Evolutionary conservation across 2,329 filamentous ascomycete species (phyloP), one percentile per base, ranked within the genome.

Genomic region (Mariannaea elegans): DNA sequence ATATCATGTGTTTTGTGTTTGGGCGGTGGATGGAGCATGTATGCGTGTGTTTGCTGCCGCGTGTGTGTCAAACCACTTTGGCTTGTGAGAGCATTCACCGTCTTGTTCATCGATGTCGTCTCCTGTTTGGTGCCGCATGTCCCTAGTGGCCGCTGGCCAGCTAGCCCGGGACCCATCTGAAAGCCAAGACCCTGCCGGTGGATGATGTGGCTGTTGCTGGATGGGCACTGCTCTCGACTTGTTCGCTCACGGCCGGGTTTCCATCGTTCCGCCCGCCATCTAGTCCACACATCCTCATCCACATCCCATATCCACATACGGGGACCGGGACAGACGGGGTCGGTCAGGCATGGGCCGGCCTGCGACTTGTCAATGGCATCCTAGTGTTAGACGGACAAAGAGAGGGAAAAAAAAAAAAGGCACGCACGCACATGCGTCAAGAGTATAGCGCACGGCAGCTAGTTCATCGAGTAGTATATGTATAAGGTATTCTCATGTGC

Each of bases 121-220:
- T 21, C 19, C 27, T 50, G 36, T 31, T 51, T 34, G 31, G 31
- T 29, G 41, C 32, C 31, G 51, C 47, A 38, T 31, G 29, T 19
- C 45, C 34, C 32, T 36, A 36, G 32, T 36, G 32, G 32, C 32
- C 32, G 12, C 32, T n/a, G 32, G 32, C 32, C 32, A 36, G 32
- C 32, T 36, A 13, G 32, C 32, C 32, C 10, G 13, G 32, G 32
- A 36, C 32, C 32, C 32, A 36, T 36, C 13, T 9, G 5, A n/a
- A 19, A 34, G 36, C 32, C 44, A 47, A 41, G 48, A 19, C 51
- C 51, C n/a, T 34, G 48, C 44, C 45, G 41, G 57, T 68, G 67
- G 65, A 64, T 67, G 67, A 70, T 70, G 67, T 70, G 67, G 67
- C 67, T 70, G 64, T 46, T 66, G 64, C 59, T 70, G 66, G 68